A percentile compares a stretch with the other conserved stretches of the same genome.
phyloP scores from a whole-genome alignment of 768 basidiomycete genomes.

The Suillus sp. region DNA sequence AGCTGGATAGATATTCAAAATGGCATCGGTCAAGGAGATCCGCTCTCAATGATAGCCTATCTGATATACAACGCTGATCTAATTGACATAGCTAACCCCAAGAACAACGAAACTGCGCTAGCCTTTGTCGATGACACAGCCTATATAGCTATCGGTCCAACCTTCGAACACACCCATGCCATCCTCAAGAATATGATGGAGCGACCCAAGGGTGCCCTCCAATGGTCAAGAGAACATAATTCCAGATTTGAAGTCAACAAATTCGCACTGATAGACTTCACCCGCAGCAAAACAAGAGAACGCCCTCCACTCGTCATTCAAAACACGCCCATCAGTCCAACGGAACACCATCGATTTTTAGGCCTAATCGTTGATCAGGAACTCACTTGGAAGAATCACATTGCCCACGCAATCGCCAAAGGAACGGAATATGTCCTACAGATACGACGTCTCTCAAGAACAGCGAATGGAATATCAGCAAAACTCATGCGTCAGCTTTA shows the following conservation, averaged over 20 bases:
- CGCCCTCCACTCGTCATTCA: not conserved
- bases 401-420: not conserved
- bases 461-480: not conserved
- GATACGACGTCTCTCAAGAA: not conserved
- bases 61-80: constrained; percentile 30
- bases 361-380: constrained; percentile 9
- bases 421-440: not conserved
- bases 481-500: constrained; percentile 19
- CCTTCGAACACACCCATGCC: constrained; percentile 23
- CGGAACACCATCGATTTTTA: not conserved
- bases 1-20: not conserved
- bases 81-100: constrained; percentile 19
- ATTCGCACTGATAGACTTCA: constrained; percentile 9
- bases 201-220: constrained; percentile 7
- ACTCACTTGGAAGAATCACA: constrained; percentile 2
- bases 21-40: constrained; percentile 27
- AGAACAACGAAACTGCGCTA: constrained; percentile 18
- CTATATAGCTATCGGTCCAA: constrained; percentile 22
- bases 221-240: constrained; percentile 2
- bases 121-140: constrained; percentile 33
- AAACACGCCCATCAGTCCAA: not conserved
- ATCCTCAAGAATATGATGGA: constrained; percentile 30
- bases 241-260: constrained; percentile 19
- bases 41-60: constrained; percentile 16
- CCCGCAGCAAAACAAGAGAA: not conserved